phyloP scores from a whole-genome alignment of 441 rosid species.

The Gossypium gossypioides region DNA sequence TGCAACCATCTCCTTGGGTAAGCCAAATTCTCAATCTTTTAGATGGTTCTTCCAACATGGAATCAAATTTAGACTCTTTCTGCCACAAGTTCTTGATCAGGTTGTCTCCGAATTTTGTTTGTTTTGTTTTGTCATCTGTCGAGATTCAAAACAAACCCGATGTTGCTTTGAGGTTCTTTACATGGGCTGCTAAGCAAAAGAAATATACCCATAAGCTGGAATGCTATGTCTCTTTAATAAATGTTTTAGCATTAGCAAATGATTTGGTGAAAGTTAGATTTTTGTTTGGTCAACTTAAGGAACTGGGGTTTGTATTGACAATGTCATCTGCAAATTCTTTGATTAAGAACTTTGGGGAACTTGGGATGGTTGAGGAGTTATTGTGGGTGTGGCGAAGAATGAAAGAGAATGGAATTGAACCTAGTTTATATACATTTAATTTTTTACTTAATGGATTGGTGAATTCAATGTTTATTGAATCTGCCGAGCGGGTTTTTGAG shows the following conservation, averaged over 20 bases:
- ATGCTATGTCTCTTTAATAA: constrained; percentile 54
- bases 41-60: constrained; percentile 57
- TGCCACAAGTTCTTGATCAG: constrained; percentile 47
- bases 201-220: constrained; percentile 54
- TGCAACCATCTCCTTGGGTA: constrained; percentile 67
- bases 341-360: constrained; percentile 54
- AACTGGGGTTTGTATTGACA: constrained; percentile 32
- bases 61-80: constrained; percentile 44
- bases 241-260: constrained; percentile 37
- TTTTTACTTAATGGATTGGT: constrained; percentile 71
- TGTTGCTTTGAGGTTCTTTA: constrained; percentile 55
- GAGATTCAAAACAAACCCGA: constrained; percentile 33
- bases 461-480: constrained; percentile 54
- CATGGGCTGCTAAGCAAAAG: constrained; percentile 64
- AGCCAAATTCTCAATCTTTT: constrained; percentile 43
- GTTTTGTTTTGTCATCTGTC: constrained; percentile 40
- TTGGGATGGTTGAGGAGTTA: constrained; percentile 78
- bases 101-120: constrained; percentile 54
- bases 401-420: constrained; percentile 64
- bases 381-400: constrained; percentile 67
- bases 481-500: constrained; percentile 67
- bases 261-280: constrained; percentile 39
- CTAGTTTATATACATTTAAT: constrained; percentile 53
- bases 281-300: constrained; percentile 31
- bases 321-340: constrained; percentile 33